Conservation (phyloP, 139 green algal species). For the Chlorella sp. region DNA sequence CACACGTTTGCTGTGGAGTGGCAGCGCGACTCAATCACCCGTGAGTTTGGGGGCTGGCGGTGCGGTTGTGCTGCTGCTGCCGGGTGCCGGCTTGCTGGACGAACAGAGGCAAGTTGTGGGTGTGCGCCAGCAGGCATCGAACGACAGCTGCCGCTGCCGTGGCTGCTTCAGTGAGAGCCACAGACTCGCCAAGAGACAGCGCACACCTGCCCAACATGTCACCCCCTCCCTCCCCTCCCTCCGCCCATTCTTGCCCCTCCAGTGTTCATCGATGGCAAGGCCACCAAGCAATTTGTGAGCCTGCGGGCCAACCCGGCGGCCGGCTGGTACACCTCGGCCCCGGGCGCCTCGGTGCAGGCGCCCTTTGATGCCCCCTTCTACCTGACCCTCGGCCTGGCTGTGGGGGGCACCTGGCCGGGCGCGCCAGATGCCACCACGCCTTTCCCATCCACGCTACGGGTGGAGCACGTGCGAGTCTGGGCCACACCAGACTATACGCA, state of each 20-base stretch:
- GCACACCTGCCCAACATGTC: background rate
- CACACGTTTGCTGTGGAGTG: background rate
- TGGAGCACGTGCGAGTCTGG: constrained; percentile 11
- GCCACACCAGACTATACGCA: background rate
- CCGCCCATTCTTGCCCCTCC: background rate
- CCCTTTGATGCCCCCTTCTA: constrained; percentile 13
- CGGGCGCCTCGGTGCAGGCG: background rate
- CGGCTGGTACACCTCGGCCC: constrained; percentile 1
- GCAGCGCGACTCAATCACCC: background rate
- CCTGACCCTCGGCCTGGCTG: background rate
- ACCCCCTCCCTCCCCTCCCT: background rate
- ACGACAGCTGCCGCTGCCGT: no score
- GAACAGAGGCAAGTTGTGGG: no score
- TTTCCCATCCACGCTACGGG: constrained; percentile 8
- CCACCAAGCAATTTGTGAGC: background rate
- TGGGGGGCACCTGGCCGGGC: constrained; percentile 25
- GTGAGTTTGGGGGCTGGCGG: background rate
- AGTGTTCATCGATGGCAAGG: background rate
- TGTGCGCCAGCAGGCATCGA: background rate
- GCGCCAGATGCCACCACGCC: constrained; percentile 9
- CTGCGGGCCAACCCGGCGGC: background rate
- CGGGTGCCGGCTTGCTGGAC: background rate
- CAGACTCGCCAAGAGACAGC: no score
- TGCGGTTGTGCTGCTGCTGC: no score
- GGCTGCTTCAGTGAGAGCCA: no score